Conservation (phyloP, 1,284 basidiomycete genomes). For the Trichosporon inkin region DNA sequence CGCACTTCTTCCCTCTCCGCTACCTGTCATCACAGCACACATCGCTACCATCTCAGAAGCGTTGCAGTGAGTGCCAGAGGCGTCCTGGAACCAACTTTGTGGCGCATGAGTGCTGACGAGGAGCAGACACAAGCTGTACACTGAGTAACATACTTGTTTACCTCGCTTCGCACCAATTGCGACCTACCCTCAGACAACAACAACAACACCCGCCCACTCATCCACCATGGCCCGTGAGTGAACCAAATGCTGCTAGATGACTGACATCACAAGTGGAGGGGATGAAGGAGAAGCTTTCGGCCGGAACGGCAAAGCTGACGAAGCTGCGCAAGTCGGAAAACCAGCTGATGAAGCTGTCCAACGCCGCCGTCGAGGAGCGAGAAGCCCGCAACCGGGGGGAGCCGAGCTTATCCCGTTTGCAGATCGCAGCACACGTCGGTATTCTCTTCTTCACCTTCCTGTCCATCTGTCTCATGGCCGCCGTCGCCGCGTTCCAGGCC, state of each 20-base stretch:
- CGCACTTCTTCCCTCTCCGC: neutral
- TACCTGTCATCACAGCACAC: neutral
- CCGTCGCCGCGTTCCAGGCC: constrained; percentile 77
- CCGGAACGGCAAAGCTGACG: neutral
- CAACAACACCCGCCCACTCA: neutral
- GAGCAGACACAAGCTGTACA: too few species aligned
- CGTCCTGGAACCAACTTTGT: neutral
- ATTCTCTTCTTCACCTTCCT: constrained; percentile 77
- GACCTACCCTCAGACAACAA: neutral
- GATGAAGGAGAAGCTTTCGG: constrained; percentile 5
- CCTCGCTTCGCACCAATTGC: neutral
- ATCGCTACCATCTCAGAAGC: neutral
- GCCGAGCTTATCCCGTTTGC: neutral
- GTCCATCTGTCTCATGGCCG: constrained; percentile 79
- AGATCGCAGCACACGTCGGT: constrained; percentile 6
- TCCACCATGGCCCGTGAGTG: constrained; percentile 1
- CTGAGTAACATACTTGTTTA: neutral
- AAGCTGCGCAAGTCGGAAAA: constrained; percentile 5
- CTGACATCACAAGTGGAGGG: neutral
- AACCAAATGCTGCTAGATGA: too few species aligned
- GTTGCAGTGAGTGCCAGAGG: neutral
- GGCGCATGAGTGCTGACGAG: neutral
- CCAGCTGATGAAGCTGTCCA: constrained; percentile 4
- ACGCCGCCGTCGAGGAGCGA: constrained; percentile 3
- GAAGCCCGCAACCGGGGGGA: neutral